Base-by-base conservation (phyloP, 192 early-diverging fungal species). In the Backusella westeae region DNA sequence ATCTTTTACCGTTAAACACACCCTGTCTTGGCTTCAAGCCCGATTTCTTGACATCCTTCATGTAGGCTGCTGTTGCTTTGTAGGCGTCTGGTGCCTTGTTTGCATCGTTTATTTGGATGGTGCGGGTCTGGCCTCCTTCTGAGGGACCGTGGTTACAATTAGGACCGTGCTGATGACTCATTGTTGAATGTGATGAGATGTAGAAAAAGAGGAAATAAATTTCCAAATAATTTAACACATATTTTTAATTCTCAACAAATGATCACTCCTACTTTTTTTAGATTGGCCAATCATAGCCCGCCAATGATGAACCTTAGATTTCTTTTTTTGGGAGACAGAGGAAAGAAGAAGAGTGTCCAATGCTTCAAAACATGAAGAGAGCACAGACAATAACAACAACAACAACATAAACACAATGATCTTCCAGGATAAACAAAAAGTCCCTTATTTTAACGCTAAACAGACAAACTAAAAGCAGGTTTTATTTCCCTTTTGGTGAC, bases 1-100 rank as follows among this genome's bases (percentile, higher is more conserved):
- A 93, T 46, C 96, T 87, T 29, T 92, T 90, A 21, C 96, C 98
- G 77, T 97, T 95, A 39, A 97, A 85, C 39, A 95, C 89, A 67
- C 98, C 98, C 78, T 95, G 90, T 80, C 93, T 89, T 44, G 91
- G 85, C 72, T 90, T 94, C 68, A 98, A 78, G 19, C 93, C 88
- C 0, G 93, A 92, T 42, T 94, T 86, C 36, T 82, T 85, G 8
- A 85, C 81, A 79, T 86, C 89, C 70, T 92, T 81, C 23, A 99
- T 86, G 73, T 90, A 99, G 73, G 91, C 88, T 26, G 93, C 96
- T 2, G 75, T 77, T 3, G 69, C 53, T 32, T 75, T 74, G 6
- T 76, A 75, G 32, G 72, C 52, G 17, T 75, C 44, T n/a, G 81
- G 71, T n/a, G 81, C 81, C 52, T 76, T 72, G 23, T 72, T 75